phyloP scores from a whole-genome alignment of 768 basidiomycete species.

The Agaricus sinodeliciosus region DNA sequence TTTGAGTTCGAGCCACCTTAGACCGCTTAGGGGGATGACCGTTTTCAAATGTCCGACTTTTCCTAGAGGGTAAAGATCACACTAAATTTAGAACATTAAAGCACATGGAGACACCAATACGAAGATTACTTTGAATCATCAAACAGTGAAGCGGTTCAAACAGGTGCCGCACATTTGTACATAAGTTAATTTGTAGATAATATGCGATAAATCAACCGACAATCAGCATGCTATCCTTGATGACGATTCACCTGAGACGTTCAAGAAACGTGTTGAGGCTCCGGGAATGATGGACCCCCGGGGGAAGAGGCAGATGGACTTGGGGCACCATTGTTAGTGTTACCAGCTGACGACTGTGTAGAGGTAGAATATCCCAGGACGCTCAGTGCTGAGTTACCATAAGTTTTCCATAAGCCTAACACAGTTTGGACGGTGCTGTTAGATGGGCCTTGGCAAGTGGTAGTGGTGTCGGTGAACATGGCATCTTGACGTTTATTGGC shows the following conservation, averaged over 20 bases:
- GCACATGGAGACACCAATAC: too few relatives aligned
- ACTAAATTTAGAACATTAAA: not conserved
- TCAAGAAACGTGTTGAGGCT: slow-evolving; percentile 26
- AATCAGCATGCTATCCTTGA: slow-evolving; percentile 8
- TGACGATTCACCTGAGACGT: not conserved
- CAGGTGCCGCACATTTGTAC: not conserved
- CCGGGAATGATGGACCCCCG: slow-evolving; percentile 29
- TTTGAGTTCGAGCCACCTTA: not conserved
- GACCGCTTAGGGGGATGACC: too few relatives aligned
- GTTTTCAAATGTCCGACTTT: not conserved
- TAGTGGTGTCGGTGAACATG: not conserved
- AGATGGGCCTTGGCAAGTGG: not conserved
- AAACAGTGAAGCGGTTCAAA: not conserved
- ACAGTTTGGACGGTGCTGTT: not conserved
- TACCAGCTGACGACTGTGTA: slow-evolving; percentile 6
- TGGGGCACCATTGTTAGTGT: not conserved
- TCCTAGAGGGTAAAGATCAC: not conserved
- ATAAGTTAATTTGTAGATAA: too few relatives aligned
- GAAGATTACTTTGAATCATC: too few relatives aligned
- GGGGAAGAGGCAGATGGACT: not conserved
- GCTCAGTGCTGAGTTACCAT: slow-evolving; percentile 31
- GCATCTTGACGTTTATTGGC: slow-evolving; percentile 32
- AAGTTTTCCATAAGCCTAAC: slow-evolving; percentile 32
- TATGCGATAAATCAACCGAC: too few relatives aligned
- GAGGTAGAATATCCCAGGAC: not conserved